Conservation (phyloP, 2,329 filamentous ascomycete species). For the Pestalotiopsis sp. region DNA sequence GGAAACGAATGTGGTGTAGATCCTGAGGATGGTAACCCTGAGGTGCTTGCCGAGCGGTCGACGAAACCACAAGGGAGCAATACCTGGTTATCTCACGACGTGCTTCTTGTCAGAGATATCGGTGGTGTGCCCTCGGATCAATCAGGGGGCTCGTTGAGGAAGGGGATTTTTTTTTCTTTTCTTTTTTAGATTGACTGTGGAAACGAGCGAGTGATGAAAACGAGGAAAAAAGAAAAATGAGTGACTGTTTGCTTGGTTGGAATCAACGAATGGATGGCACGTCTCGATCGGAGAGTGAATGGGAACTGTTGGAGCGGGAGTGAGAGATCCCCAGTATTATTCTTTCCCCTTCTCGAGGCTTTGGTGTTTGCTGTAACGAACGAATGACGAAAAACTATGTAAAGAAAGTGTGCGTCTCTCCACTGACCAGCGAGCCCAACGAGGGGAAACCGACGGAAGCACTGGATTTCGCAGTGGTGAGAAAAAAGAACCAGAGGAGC, state of each 20-base stretch:
- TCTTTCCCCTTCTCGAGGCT: not conserved
- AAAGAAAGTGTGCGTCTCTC: conserved; percentile 7
- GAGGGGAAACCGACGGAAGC: not conserved
- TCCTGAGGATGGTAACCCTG: conserved; percentile 5
- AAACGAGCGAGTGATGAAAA: conserved; percentile 27
- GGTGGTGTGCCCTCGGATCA: conserved; percentile 31
- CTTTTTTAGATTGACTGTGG: conserved; percentile 12
- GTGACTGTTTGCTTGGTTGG: conserved; percentile 18
- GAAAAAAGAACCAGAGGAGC: not conserved
- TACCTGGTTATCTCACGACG: conserved; percentile 20
- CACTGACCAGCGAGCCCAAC: not conserved
- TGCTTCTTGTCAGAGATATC: conserved; percentile 28
- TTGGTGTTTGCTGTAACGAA: not conserved
- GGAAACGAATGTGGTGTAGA: conserved; percentile 28
- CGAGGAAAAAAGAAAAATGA: conserved; percentile 25
- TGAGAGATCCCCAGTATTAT: not conserved
- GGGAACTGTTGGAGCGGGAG: conserved; percentile 18
- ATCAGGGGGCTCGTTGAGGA: conserved; percentile 22
- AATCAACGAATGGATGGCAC: not conserved
- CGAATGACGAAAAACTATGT: not conserved
- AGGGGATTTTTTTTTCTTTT: not conserved
- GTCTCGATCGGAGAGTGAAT: conserved; percentile 11
- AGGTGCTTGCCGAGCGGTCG: not conserved
- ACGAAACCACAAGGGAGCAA: conserved; percentile 21
- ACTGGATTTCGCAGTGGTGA: not conserved